Percentiles rank a stretch among this genome's conserved stretches.
Evolutionary conservation across 73 alveolate species (phyloP).

Genomic region (Effrenium voratum): DNA sequence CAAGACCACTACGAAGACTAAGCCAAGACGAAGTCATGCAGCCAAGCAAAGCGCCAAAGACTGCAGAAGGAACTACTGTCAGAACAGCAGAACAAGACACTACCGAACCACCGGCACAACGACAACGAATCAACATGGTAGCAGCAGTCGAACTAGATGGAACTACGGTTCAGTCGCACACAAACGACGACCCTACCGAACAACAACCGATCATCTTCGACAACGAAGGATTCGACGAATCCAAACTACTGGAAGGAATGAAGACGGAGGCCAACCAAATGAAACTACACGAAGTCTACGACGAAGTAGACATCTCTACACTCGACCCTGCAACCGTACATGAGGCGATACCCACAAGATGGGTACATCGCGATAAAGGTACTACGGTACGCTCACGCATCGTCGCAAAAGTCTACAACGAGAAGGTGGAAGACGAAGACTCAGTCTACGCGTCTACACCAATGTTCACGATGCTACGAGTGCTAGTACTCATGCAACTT

Average conservation of each 20-base stretch:
- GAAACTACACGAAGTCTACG: background rate
- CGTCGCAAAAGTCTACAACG: background rate
- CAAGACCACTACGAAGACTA: background rate
- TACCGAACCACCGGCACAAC: background rate
- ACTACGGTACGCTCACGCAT: background rate
- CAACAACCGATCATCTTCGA: slow-evolving; percentile 23
- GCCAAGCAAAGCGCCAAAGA: too few relatives aligned
- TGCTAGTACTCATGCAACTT: background rate
- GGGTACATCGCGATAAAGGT: background rate
- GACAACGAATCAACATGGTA: too few relatives aligned
- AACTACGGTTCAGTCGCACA: background rate
- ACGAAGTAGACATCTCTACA: background rate
- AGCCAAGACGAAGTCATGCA: slow-evolving; percentile 33
- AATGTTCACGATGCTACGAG: background rate
- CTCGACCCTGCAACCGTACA: background rate
- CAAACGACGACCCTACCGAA: background rate
- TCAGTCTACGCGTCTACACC: slow-evolving; percentile 36
- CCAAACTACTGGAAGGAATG: background rate
- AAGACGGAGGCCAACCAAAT: background rate
- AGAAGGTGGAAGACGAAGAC: background rate
- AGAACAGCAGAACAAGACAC: background rate
- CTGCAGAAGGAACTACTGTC: background rate
- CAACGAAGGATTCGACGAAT: background rate
- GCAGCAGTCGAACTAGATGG: too few relatives aligned
- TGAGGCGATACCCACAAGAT: background rate